Evolutionary conservation across 495 filamentous ascomycete genomes (phyloP), one percentile per base, ranked within the genome.

Genomic region (Xylaria flabelliformis): DNA sequence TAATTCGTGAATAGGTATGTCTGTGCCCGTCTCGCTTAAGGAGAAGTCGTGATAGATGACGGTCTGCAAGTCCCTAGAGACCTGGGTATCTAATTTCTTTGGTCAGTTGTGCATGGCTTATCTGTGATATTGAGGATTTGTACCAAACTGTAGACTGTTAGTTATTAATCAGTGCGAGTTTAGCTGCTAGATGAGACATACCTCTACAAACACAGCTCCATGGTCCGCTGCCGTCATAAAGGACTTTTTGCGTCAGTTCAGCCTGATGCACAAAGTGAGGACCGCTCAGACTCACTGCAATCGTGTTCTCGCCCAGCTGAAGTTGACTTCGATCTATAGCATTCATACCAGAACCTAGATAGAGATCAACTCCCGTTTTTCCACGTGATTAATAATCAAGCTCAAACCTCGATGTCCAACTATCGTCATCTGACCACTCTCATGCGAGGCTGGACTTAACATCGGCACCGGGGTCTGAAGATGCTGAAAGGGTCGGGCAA

Each of bases 31-130:
- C 58, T 85, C 83, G 64, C 77, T 80, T 4, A 85, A 26, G 5
- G 78, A 74, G 62, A 83, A 82, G 62, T 83, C 83, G 53, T 84
- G 82, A 58, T 80, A 85, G 15, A 83, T 79, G 12, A 83, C 77
- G 12, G 82, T 79, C 3, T 82, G 74, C 64, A 76, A 75, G 67
- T 85, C 83, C 71, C 73, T 74, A 10, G 83, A 83, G 21, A 85
- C 71, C 64, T 84, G 83, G n/a, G 82, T 81, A 70, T 84, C 83
- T 81, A 64, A 44, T 64, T 64, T 19, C 3, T 12, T 41, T 42
- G 36, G 36, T 63, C n/a, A 63, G 36, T 24, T 10, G 4, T 39
- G 34, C 24, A 62, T 21, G 36, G 10, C 9, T 41, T 21, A 24
- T 39, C 32, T 42, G 12, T 21, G 4, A 63, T 42, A 3, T 15